phyloP scores from a whole-genome alignment of 768 basidiomycete species.

The Mycena indigotica region DNA sequence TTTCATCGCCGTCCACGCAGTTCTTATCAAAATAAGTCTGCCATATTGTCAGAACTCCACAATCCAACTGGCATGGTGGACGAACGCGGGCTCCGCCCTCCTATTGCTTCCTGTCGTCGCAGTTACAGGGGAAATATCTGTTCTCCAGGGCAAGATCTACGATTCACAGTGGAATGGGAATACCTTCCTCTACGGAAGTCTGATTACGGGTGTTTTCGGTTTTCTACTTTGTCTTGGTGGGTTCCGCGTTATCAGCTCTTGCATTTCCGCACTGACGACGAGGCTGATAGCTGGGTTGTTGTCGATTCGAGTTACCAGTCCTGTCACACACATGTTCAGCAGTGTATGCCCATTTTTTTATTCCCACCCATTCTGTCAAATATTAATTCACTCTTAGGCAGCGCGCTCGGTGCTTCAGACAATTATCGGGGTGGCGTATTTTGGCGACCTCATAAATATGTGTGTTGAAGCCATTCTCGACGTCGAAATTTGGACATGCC shows the following conservation, averaged over 20 bases:
- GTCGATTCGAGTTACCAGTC: constrained; percentile 81
- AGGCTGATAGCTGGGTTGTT: constrained; percentile 54
- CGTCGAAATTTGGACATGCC: not conserved
- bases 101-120: constrained; percentile 66
- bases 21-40: constrained; percentile 71
- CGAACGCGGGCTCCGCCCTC: constrained; percentile 68
- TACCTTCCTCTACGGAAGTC: constrained; percentile 64
- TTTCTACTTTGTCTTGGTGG: constrained; percentile 72
- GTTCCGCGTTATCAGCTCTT: not conserved
- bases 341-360: constrained; percentile 50
- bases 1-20: constrained; percentile 76
- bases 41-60: constrained; percentile 71
- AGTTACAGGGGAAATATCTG: constrained; percentile 53
- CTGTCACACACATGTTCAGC: constrained; percentile 85
- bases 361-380: constrained; percentile 11
- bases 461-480: constrained; percentile 39
- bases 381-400: constrained; percentile 46
- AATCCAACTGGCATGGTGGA: constrained; percentile 79
- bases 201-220: constrained; percentile 76
- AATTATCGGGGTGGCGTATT: constrained; percentile 74
- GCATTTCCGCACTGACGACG: not conserved
- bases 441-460: constrained; percentile 73
- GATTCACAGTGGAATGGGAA: constrained; percentile 49
- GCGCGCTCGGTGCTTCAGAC: constrained; percentile 85
- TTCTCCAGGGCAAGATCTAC: constrained; percentile 41